Evolutionary conservation across 2,329 filamentous ascomycete species (phyloP).

Genomic region (Sporothrix pallida): DNA sequence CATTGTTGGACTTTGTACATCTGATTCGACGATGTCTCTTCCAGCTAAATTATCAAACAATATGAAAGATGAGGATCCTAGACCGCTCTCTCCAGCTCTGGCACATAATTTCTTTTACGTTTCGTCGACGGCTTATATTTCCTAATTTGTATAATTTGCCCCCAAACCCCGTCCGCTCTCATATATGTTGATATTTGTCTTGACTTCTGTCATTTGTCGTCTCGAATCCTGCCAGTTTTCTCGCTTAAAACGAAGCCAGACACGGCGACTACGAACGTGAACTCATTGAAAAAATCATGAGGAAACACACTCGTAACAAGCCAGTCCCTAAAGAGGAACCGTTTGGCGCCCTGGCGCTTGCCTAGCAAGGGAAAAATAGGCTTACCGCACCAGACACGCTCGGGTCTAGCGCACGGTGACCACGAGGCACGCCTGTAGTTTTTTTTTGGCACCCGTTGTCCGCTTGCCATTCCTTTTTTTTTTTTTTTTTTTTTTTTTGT

Average conservation of each 20-base stretch:
- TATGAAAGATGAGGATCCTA: not conserved
- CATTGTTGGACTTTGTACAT: too few species aligned
- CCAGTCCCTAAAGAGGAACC: not conserved
- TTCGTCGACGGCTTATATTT: not conserved
- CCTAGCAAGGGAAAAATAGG: slow-evolving; percentile 1
- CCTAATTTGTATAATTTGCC: not conserved
- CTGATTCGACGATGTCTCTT: too few species aligned
- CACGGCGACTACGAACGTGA: slow-evolving; percentile 22
- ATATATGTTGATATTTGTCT: not conserved
- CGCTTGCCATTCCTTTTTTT: not conserved
- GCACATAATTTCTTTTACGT: not conserved
- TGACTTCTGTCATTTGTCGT: not conserved
- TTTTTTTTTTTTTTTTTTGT: not conserved
- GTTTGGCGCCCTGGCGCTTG: not conserved
- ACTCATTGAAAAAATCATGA: not conserved
- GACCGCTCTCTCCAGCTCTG: not conserved
- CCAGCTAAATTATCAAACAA: not conserved
- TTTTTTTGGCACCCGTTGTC: not conserved
- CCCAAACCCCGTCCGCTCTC: not conserved
- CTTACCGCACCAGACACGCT: not conserved
- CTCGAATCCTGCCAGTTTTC: not conserved
- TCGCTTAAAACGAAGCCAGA: slow-evolving; percentile 1
- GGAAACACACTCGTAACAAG: not conserved
- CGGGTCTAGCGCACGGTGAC: slow-evolving; percentile 26
- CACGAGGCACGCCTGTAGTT: slow-evolving; percentile 27